These are phyloP conservation scores for Sugiyamaella marilandica DNA, from an alignment of 805 yeast genomes.

Conservation along the genomic window DNA sequence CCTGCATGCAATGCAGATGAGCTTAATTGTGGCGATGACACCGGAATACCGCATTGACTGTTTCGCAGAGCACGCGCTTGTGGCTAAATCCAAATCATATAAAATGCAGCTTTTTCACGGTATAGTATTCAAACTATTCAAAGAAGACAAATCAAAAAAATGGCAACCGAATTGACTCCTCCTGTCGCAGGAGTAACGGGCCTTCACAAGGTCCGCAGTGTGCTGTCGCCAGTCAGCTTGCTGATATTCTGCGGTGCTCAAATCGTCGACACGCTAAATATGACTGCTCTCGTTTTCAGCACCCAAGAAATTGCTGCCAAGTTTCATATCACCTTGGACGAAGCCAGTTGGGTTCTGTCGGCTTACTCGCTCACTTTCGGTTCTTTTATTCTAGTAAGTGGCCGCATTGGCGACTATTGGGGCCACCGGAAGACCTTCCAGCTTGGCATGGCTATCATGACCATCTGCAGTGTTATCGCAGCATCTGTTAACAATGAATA, in stretches of 20 bases:
- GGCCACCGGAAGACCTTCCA: constrained; percentile 37
- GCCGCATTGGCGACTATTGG: constrained; percentile 40
- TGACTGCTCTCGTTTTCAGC: constrained; percentile 24
- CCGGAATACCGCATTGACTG: too few species aligned
- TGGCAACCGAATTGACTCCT: too few species aligned
- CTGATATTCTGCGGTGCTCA: constrained; percentile 19
- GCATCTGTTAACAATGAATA: constrained; percentile 37
- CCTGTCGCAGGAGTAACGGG: not conserved
- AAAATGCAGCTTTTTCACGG: too few species aligned
- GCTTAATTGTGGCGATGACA: too few species aligned
- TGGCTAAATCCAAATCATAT: too few species aligned
- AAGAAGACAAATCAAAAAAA: too few species aligned
- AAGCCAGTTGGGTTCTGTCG: constrained; percentile 38
- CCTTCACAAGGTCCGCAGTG: not conserved
- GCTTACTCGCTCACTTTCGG: constrained; percentile 44
- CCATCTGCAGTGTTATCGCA: constrained; percentile 32
- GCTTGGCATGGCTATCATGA: constrained; percentile 24
- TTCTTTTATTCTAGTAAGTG: constrained; percentile 40
- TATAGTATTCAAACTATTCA: too few species aligned
- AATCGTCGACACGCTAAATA: constrained; percentile 25
- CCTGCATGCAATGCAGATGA: too few species aligned
- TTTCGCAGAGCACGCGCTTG: too few species aligned
- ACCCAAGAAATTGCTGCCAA: constrained; percentile 19
- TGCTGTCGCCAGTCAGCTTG: not conserved
- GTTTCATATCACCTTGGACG: constrained; percentile 18